Evolutionary conservation across 306 rosid genomes (phyloP).

Genomic region (Fragaria vesca): DNA sequence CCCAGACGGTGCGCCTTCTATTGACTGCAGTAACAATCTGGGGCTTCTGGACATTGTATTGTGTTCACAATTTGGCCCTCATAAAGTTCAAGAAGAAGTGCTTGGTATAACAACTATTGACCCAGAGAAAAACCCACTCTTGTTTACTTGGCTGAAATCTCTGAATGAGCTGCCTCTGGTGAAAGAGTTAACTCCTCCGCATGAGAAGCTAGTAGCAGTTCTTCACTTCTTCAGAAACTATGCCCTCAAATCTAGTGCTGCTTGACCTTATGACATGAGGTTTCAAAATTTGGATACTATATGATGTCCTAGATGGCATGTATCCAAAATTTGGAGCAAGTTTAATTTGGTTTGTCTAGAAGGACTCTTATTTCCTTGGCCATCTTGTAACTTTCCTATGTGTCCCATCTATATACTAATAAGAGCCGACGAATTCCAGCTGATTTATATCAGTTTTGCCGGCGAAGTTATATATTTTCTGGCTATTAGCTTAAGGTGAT

Average conservation of each 20-base stretch:
- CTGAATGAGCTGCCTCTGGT: slow-evolving; percentile 13
- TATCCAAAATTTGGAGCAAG: background rate
- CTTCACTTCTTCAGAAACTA: slow-evolving; percentile 7
- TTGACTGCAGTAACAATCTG: background rate
- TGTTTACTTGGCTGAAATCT: slow-evolving; percentile 13
- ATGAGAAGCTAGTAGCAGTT: slow-evolving; percentile 13
- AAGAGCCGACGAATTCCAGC: background rate
- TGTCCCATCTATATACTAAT: background rate
- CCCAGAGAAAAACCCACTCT: slow-evolving; percentile 7
- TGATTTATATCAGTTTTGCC: background rate
- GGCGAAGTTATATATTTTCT: background rate
- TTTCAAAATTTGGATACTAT: background rate
- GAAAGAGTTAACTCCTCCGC: slow-evolving; percentile 20
- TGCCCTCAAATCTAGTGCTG: too few species aligned
- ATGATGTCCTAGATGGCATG: background rate
- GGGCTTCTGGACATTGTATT: slow-evolving; percentile 27
- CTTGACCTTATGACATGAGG: too few species aligned
- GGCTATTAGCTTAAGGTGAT: background rate
- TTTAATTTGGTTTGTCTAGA: background rate
- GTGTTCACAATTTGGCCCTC: background rate
- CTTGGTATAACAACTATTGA: slow-evolving; percentile 19
- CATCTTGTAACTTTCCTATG: background rate
- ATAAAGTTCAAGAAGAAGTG: slow-evolving; percentile 20
- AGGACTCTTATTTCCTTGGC: background rate
- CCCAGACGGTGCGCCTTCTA: background rate